phyloP scores from a whole-genome alignment of 495 filamentous ascomycete species.

The Lichina pygmaea region DNA sequence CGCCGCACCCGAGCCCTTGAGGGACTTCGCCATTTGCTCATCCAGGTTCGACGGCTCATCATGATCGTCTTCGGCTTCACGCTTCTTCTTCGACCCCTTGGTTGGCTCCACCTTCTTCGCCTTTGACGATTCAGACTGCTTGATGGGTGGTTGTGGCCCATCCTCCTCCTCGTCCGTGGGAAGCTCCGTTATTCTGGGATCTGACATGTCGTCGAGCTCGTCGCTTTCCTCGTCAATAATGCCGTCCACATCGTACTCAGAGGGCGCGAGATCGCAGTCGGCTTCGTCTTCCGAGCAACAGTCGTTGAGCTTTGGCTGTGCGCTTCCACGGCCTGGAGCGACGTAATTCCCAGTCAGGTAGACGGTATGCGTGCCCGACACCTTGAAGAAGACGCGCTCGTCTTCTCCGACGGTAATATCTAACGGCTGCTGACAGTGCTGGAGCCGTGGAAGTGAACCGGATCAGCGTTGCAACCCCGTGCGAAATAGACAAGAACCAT shows the following conservation, averaged over 20 bases:
- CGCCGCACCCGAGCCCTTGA: conserved; percentile 23
- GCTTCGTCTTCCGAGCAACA: conserved; percentile 42
- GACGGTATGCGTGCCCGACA: conserved; percentile 67
- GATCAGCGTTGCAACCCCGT: background rate
- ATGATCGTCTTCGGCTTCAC: conserved; percentile 34
- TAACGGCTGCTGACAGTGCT: conserved; percentile 90
- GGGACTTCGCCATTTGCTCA: conserved; percentile 48
- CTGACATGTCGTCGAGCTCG: conserved; percentile 53
- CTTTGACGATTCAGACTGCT: conserved; percentile 13
- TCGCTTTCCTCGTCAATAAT: conserved; percentile 52
- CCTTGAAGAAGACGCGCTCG: conserved; percentile 75
- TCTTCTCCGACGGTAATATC: conserved; percentile 69
- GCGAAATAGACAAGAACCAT: conserved; percentile 6
- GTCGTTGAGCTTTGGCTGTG: conserved; percentile 22
- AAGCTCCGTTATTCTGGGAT: conserved; percentile 64
- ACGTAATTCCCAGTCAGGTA: conserved; percentile 93
- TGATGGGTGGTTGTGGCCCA: conserved; percentile 33
- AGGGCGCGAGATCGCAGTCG: too few relatives aligned
- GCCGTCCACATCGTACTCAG: conserved; percentile 60
- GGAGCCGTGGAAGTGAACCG: conserved; percentile 5
- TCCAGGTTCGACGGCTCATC: conserved; percentile 37
- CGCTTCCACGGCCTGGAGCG: conserved; percentile 25
- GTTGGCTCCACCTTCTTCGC: conserved; percentile 18
- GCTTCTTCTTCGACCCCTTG: conserved; percentile 66
- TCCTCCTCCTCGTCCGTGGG: conserved; percentile 58